Conservation (phyloP, 1,139 yeast genomes). For the Lodderomyces metapsilosis region DNA sequence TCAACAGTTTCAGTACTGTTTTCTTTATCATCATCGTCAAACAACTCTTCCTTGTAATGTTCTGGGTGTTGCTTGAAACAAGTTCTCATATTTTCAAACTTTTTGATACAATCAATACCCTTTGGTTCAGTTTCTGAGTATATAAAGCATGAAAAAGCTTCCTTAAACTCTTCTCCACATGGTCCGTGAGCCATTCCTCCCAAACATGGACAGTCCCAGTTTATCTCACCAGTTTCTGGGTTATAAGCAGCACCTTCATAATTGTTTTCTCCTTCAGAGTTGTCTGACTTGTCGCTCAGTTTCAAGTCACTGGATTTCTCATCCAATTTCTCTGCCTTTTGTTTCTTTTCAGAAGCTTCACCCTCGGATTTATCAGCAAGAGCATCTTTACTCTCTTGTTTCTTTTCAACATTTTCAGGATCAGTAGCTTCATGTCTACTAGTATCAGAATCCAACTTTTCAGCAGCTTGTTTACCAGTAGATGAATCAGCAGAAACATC, state of each 20-base stretch:
- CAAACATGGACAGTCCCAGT: conserved; percentile 99
- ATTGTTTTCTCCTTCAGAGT: background rate
- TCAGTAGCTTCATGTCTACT: conserved; percentile 9
- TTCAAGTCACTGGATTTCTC: conserved; percentile 15
- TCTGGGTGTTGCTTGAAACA: conserved; percentile 96
- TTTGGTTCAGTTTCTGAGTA: conserved; percentile 95
- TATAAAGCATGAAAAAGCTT: conserved; percentile 93
- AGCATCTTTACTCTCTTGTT: background rate
- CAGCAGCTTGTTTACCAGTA: conserved; percentile 5
- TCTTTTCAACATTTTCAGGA: conserved; percentile 2
- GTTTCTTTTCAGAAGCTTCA: conserved; percentile 5
- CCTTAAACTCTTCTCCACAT: conserved; percentile 97
- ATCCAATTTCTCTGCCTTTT: conserved; percentile 6
- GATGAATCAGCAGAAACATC: conserved; percentile 6
- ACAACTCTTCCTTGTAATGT: conserved; percentile 86
- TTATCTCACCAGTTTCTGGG: conserved; percentile 98
- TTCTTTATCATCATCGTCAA: conserved; percentile 55
- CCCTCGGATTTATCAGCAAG: background rate
- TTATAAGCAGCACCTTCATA: conserved; percentile 69
- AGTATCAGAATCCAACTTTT: conserved; percentile 5
- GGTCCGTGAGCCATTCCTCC: conserved; percentile 99
- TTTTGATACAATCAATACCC: conserved; percentile 94
- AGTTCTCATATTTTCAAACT: conserved; percentile 88
- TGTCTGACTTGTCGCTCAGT: conserved; percentile 11
- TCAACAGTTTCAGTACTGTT: conserved; percentile 13